Evolutionary conservation across 2,329 filamentous ascomycete genomes (phyloP), one percentile per base, ranked within the genome.

Genomic region (Colletotrichum graminicola): DNA sequence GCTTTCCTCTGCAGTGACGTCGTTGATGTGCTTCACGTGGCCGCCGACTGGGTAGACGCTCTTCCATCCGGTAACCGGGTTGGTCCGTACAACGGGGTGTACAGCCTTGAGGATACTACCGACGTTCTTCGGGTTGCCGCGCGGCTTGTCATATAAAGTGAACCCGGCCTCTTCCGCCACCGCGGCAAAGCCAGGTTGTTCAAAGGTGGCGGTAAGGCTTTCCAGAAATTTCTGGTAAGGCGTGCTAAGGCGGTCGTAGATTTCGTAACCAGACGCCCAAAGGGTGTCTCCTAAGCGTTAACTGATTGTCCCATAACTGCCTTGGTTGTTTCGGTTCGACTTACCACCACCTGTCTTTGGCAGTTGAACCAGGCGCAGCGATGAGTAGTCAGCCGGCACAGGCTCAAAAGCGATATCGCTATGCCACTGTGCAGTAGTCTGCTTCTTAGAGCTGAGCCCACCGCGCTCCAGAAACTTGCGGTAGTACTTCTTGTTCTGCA

Each of bases 11-110:
- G 77, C 74, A 0, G 80, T 83, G 36, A 86, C 56, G 11, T 81
- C 84, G 64, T 86, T 85, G 73, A 87, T 83, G 23, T 81, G 77
- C 32, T 76, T 78, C 11, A 83, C 80, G 63, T 84, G 82, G 3
- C 79, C 80, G 2, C 84, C 84, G 11, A 86, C 76, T 0, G 83
- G 80, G 63, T 81, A 85, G 36, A 84, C 70, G 0, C 80, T 80
- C 75, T 85, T 91, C 89, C 89, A 91, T 0, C 89, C 89, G 0
- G 89, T 90, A 0, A 91, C 88, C 0, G 89, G 89, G 65, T 91
- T 89, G 0, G 89, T 91, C 14, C 89, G 83, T 6, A 90, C 82
- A 1, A 90, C 84, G 0, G 88, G 88, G 71, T 91, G 89, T 0
- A 83, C 79, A 0, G 88, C 84, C 12, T 75, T 76, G 45, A 91